Evolutionary conservation across 2,329 filamentous ascomycete genomes (phyloP).

Genomic region (Escovopsis sp.): DNA sequence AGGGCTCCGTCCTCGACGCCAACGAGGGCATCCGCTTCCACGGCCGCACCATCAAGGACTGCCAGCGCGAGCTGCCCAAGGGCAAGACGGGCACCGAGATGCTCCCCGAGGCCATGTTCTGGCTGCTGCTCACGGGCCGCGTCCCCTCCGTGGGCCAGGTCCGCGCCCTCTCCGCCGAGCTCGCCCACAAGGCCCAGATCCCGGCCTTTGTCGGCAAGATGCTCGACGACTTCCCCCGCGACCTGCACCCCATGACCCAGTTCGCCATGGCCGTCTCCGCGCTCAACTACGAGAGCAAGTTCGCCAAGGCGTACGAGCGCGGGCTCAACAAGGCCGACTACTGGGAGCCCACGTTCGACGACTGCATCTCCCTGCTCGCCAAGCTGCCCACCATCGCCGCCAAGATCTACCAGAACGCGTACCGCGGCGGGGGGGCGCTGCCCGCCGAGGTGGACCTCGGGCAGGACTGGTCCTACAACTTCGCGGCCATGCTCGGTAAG

Average conservation of each 20-base stretch:
- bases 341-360: conserved; percentile 97
- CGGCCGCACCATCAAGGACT: conserved; percentile 94
- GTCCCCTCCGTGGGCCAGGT: conserved; percentile 74
- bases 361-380: conserved; percentile 81
- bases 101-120: conserved; percentile 99
- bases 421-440: conserved; percentile 58
- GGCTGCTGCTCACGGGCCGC: conserved; percentile 86
- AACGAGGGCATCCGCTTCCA: conserved; percentile 98
- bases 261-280: conserved; percentile 89
- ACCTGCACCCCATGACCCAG: conserved; percentile 96
- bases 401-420: conserved; percentile 91
- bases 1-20: conserved; percentile 90
- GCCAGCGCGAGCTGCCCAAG: conserved; percentile 85
- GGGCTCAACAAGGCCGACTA: conserved; percentile 92
- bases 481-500: conserved; percentile 89
- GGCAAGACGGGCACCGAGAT: conserved; percentile 86
- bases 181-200: conserved; percentile 73
- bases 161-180: conserved; percentile 65
- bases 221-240: conserved; percentile 75
- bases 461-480: conserved; percentile 98
- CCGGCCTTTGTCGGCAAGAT: conserved; percentile 74
- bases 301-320: conserved; percentile 82
- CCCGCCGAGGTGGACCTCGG: conserved; percentile 61
- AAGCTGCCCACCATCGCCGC: conserved; percentile 95
- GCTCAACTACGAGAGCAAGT: conserved; percentile 88